Base-by-base conservation (phyloP, 148 eudicot species). In the Drosera capensis region DNA sequence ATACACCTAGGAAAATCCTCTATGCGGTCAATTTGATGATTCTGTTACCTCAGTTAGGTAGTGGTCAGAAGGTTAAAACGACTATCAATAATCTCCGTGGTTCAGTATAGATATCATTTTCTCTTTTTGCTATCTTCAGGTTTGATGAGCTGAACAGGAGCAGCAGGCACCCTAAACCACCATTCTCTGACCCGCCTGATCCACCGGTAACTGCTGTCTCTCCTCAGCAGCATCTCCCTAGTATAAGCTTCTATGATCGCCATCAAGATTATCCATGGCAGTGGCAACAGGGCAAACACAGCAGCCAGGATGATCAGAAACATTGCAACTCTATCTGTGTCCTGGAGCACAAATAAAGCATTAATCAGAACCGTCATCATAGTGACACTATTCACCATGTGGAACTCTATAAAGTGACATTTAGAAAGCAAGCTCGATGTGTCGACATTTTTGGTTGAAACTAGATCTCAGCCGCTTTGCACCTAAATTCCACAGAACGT, bases 81-180 rank as follows among this genome's bases (percentile, higher is more conserved):
- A 3, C 4, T 28, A 4, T 28, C 31, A 28, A 3, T n/a, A n/a
- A n/a, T n/a, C 9, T 3, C 9, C 31, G 6, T 28, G 4, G 6
- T 3, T 9, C 4, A 28, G 31, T 28, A 28, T 28, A 15, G 38
- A 9, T 34, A 23, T 71, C 55, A 81, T 52, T 67, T 81, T 45
- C 62, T 77, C 58, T 84, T 84, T 59, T 74, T 77, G 45, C 20
- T 52, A 63, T 77, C 74, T 20, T 84, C 84, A 20, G 69, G 48
- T 63, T 65, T 73, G 39, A 71, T 54, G 30, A 84, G 75, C 57
- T 65, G 79, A 49, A 84, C 82, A 35, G 94, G 94, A 56, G 94
- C 88, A 48, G 88, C 94, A 9, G 88, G 94, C 28, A 84, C 77
- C 51, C 85, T 55, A 49, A 64, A 60, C 94, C 94, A 84, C 94